These are phyloP conservation scores for Suillus decipiens DNA, from an alignment of 768 basidiomycete genomes.

Conservation along the genomic window DNA sequence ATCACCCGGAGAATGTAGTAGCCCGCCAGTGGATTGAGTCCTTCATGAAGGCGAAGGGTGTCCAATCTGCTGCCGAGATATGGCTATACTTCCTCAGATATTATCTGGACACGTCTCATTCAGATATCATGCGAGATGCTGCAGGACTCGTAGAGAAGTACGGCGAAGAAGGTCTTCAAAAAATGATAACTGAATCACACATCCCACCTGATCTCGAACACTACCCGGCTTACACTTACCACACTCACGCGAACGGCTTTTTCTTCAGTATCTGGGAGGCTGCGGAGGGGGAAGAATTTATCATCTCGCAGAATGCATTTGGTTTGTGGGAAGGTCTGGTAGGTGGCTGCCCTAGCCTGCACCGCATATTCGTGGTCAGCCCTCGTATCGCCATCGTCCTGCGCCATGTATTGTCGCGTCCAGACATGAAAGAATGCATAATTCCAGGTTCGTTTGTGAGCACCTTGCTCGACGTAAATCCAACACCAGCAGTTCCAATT, in stretches of 20 bases:
- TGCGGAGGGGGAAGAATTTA: conserved; percentile 35
- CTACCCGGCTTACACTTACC: conserved; percentile 28
- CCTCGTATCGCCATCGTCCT: conserved; percentile 37
- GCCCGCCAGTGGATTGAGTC: no score
- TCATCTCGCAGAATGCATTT: conserved; percentile 34
- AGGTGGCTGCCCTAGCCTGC: conserved; percentile 23
- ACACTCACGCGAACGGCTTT: conserved; percentile 26
- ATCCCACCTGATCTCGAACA: conserved; percentile 17
- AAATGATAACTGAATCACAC: not conserved
- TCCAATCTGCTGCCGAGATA: no score
- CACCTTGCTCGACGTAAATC: not conserved
- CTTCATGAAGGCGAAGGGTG: no score
- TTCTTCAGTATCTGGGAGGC: conserved; percentile 21
- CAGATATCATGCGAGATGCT: no score
- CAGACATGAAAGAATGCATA: not conserved
- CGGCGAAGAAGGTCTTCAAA: not conserved
- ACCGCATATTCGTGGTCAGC: conserved; percentile 37
- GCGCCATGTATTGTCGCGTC: conserved; percentile 20
- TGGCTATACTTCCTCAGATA: no score
- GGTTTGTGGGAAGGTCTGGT: conserved; percentile 38
- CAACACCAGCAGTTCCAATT: no score
- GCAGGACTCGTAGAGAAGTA: conserved; percentile 2
- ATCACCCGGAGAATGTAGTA: no score
- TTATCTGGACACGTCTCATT: no score
- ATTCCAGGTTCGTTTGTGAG: not conserved